Conservation (phyloP, 495 filamentous ascomycete genomes). For the Jackrogersella multiformis region DNA sequence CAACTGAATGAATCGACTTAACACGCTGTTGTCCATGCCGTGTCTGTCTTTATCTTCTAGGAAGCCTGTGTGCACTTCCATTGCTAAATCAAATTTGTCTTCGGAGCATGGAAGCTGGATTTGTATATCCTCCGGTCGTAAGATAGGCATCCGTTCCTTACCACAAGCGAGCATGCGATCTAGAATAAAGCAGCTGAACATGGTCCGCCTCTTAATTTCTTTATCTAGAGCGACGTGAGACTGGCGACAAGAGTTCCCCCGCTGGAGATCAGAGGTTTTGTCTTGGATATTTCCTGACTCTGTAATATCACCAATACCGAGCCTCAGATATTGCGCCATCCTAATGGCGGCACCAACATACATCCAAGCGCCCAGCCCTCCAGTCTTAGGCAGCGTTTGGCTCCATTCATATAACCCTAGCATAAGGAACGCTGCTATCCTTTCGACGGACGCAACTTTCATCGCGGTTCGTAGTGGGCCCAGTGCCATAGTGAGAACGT, state of each 20-base stretch:
- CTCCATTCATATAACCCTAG: constrained; percentile 87
- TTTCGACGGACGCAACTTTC: constrained; percentile 69
- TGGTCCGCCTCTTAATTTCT: constrained; percentile 81
- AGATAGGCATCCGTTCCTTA: constrained; percentile 75
- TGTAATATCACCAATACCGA: constrained; percentile 68
- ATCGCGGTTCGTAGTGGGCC: constrained; percentile 64
- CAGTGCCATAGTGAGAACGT: constrained; percentile 71
- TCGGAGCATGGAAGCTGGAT: constrained; percentile 75
- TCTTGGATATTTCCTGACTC: constrained; percentile 31
- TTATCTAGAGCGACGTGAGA: constrained; percentile 70
- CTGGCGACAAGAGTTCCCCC: constrained; percentile 28
- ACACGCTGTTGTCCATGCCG: constrained; percentile 73
- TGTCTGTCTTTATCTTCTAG: constrained; percentile 56
- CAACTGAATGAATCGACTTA: constrained; percentile 79
- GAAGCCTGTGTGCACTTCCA: constrained; percentile 70
- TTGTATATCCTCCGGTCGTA: constrained; percentile 71
- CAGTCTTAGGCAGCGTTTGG: constrained; percentile 64
- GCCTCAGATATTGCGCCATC: constrained; percentile 73
- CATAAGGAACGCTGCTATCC: constrained; percentile 82
- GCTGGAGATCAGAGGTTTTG: constrained; percentile 53
- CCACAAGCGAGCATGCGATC: constrained; percentile 82
- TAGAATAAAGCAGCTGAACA: constrained; percentile 86
- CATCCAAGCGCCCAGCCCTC: constrained; percentile 79
- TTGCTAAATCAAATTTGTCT: constrained; percentile 71
- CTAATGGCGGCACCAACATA: constrained; percentile 81